Evolutionary conservation across 1,139 yeast species (phyloP).

Genomic region (Starmera stellimalicola): DNA sequence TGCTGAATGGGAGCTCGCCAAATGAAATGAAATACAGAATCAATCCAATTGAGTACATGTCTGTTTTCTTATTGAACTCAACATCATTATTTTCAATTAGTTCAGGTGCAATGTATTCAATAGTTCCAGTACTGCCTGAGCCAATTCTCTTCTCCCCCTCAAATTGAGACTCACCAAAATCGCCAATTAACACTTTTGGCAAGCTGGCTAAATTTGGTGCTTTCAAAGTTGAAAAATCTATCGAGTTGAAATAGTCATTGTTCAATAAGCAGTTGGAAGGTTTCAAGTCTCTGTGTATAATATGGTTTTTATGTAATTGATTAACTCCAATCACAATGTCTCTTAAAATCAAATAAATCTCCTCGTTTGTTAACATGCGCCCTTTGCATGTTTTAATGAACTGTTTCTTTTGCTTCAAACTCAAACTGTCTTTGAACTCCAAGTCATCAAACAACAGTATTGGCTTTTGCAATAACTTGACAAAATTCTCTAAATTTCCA

Average conservation of each 20-base stretch:
- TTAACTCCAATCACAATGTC: constrained; percentile 65
- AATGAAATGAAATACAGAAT: constrained; percentile 65
- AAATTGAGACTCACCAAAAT: constrained; percentile 83
- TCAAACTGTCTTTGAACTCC: constrained; percentile 20
- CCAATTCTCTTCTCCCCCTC: constrained; percentile 48
- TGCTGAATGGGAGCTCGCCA: constrained; percentile 56
- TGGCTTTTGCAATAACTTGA: constrained; percentile 27
- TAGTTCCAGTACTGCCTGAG: constrained; percentile 77
- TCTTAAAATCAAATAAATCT: constrained; percentile 54
- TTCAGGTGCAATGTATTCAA: constrained; percentile 85
- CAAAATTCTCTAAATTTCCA: constrained; percentile 71
- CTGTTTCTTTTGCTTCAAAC: constrained; percentile 23
- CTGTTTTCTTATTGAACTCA: constrained; percentile 56
- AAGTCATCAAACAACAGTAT: constrained; percentile 5
- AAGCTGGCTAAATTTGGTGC: constrained; percentile 22
- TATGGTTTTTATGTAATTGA: constrained; percentile 64
- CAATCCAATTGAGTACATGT: constrained; percentile 76
- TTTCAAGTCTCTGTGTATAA: constrained; percentile 78
- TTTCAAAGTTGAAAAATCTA: constrained; percentile 7
- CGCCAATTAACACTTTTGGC: constrained; percentile 72
- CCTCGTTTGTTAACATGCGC: constrained; percentile 30
- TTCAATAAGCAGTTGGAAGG: constrained; percentile 78
- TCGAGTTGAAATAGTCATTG: constrained; percentile 18
- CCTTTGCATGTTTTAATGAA: constrained; percentile 15
- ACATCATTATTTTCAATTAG: constrained; percentile 32